These are phyloP conservation scores for Ottelia alismoides DNA, from an alignment of 106 monocot genomes.

Conservation along the genomic window DNA sequence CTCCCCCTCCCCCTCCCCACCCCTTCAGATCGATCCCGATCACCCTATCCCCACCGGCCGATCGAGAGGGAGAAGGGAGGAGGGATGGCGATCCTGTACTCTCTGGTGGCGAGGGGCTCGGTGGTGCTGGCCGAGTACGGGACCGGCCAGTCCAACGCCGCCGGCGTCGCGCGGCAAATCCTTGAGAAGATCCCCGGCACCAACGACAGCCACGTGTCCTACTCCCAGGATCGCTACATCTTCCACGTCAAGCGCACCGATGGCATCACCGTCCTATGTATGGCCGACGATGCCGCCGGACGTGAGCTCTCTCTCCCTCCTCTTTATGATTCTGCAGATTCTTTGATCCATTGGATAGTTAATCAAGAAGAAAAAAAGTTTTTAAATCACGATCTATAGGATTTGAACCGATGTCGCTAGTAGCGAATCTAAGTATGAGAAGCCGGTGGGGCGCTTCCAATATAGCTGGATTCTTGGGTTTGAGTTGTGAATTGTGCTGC, in stretches of 20 bases:
- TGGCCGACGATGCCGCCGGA: conserved; percentile 90
- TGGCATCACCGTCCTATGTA: conserved; percentile 94
- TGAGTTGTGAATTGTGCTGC: too few species aligned
- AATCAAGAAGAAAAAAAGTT: too few species aligned
- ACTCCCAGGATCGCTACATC: conserved; percentile 89
- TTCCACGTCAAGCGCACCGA: conserved; percentile 99
- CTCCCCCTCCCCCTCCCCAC: too few species aligned
- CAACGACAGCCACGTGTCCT: conserved; percentile 89
- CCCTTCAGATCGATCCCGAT: too few species aligned
- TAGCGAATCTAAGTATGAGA: too few species aligned
- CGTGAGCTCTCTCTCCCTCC: conserved; percentile 31
- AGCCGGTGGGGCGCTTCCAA: too few species aligned
- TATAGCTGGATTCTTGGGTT: too few species aligned
- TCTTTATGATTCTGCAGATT: not conserved
- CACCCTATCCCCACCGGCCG: too few species aligned
- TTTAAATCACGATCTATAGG: too few species aligned
- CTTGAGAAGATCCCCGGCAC: conserved; percentile 68
- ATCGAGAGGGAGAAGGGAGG: not conserved
- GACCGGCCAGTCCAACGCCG: conserved; percentile 43
- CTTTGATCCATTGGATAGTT: too few species aligned
- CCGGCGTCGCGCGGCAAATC: conserved; percentile 64
- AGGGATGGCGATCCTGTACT: conserved; percentile 59
- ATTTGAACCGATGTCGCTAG: too few species aligned
- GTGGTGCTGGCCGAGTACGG: conserved; percentile 82
- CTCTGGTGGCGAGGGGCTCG: conserved; percentile 73